A percentile compares a stretch with the other conserved stretches of the same genome.
These are phyloP conservation scores for Pugionium cornutum DNA, from an alignment of 345 rosid species.

Conservation along the genomic window DNA sequence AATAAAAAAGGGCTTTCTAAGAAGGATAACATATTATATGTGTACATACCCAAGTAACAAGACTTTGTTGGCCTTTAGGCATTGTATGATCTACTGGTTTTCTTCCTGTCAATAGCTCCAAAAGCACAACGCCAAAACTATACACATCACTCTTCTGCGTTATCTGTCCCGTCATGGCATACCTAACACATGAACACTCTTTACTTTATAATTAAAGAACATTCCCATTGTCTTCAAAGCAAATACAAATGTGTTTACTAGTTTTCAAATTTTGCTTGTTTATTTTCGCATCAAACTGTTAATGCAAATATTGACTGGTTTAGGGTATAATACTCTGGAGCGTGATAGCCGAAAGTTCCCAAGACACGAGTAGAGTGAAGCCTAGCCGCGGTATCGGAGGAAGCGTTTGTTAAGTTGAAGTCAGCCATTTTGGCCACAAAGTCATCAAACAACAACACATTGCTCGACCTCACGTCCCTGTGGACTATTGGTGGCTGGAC, in stretches of 20 bases:
- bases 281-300: too few relatives aligned
- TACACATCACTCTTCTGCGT: conserved; percentile 98
- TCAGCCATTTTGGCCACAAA: conserved; percentile 84
- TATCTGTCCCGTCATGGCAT: conserved; percentile 98
- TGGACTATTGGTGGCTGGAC: conserved; percentile 91
- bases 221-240: too few relatives aligned
- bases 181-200: conserved; percentile 46
- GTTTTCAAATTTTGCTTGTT: too few relatives aligned
- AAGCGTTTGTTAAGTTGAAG: conserved; percentile 83
- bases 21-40: background rate
- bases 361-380: conserved; percentile 94
- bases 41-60: conserved; percentile 88
- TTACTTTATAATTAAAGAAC: too few relatives aligned
- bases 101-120: conserved; percentile 94
- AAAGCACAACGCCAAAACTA: conserved; percentile 95
- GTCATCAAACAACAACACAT: conserved; percentile 79
- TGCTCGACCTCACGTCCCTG: conserved; percentile 95
- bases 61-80: conserved; percentile 99
- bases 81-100: conserved; percentile 98
- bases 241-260: too few relatives aligned
- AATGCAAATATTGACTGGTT: background rate
- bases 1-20: background rate
- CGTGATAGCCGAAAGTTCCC: conserved; percentile 99
- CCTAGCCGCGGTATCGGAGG: conserved; percentile 88
- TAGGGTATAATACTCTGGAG: conserved; percentile 69